Conservation (phyloP, 805 yeast species). For the Metschnikowia baotianmanensis region DNA sequence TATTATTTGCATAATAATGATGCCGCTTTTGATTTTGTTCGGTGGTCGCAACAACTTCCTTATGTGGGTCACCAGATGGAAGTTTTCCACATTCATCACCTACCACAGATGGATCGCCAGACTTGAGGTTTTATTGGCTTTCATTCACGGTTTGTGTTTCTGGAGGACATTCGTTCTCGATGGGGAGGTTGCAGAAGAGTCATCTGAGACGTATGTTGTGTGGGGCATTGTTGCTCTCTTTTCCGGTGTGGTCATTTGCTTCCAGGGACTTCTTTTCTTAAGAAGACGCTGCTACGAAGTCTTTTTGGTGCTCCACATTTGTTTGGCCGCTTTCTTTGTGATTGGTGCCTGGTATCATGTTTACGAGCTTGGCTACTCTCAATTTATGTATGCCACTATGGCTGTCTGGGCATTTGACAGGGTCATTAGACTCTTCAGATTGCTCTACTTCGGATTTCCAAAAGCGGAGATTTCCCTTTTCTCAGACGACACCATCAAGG, state of each 20-base stretch:
- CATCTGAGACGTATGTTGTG: constrained; percentile 8
- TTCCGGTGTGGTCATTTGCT: constrained; percentile 13
- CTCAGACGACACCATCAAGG: constrained; percentile 46
- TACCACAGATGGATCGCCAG: constrained; percentile 20
- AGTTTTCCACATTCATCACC: constrained; percentile 15
- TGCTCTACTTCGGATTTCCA: constrained; percentile 35
- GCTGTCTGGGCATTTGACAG: constrained; percentile 61
- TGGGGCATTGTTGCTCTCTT: constrained; percentile 16
- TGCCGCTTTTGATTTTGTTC: constrained; percentile 17
- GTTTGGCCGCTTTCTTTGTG: constrained; percentile 22
- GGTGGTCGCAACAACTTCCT: constrained; percentile 21
- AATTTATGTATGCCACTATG: constrained; percentile 48
- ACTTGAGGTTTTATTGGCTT: constrained; percentile 13
- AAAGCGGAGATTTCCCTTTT: constrained; percentile 33
- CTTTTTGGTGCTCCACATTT: constrained; percentile 24
- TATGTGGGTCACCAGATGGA: constrained; percentile 19
- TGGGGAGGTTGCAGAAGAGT: constrained; percentile 6
- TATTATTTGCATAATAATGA: constrained; percentile 8
- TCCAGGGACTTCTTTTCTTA: constrained; percentile 19
- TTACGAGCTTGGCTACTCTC: constrained; percentile 22
- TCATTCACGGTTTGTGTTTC: constrained; percentile 15
- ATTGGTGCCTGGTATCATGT: constrained; percentile 22
- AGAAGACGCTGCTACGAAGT: constrained; percentile 24
- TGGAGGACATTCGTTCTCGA: constrained; percentile 4
- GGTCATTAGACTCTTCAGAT: constrained; percentile 29